Percentiles rank a stretch among this genome's conserved stretches.
These are phyloP conservation scores for Amesomyces nigricolor DNA, from an alignment of 2,329 filamentous ascomycete genomes.

Conservation along the genomic window DNA sequence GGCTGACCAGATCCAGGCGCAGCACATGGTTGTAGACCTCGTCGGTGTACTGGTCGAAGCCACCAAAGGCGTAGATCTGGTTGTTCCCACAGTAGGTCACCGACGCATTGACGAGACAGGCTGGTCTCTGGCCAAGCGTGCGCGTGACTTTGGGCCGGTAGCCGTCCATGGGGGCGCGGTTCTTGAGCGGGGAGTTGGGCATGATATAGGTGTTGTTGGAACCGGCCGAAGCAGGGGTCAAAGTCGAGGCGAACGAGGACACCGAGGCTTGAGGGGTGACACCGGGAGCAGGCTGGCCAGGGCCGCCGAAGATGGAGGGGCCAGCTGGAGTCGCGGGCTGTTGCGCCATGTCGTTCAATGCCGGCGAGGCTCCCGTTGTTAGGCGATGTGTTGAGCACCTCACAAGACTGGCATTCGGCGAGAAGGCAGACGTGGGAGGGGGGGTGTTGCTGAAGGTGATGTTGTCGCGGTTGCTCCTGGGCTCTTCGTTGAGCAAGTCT, in stretches of 20 bases:
- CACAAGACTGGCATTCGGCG: conserved; percentile 1
- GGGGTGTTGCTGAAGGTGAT: background rate
- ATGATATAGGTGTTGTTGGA: conserved; percentile 82
- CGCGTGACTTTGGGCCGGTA: conserved; percentile 81
- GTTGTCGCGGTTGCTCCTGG: background rate
- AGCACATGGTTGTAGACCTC: conserved; percentile 99
- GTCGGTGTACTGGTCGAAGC: conserved; percentile 97
- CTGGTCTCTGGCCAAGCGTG: conserved; percentile 74
- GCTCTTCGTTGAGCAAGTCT: background rate
- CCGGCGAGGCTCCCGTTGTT: background rate
- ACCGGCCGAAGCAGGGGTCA: conserved; percentile 45
- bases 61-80: conserved; percentile 95
- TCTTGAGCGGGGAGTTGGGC: conserved; percentile 74
- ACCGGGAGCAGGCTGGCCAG: conserved; percentile 29
- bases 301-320: conserved; percentile 41
- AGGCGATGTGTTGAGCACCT: background rate
- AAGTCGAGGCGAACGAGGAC: conserved; percentile 24
- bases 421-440: background rate
- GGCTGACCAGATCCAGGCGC: conserved; percentile 75
- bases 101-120: conserved; percentile 94
- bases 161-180: conserved; percentile 59
- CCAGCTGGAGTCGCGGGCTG: conserved; percentile 21
- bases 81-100: conserved; percentile 99
- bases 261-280: conserved; percentile 24
- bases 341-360: conserved; percentile 23